Evolutionary conservation across 805 yeast genomes (phyloP), one percentile per base, ranked within the genome.

Genomic region (Starmerella geochares): DNA sequence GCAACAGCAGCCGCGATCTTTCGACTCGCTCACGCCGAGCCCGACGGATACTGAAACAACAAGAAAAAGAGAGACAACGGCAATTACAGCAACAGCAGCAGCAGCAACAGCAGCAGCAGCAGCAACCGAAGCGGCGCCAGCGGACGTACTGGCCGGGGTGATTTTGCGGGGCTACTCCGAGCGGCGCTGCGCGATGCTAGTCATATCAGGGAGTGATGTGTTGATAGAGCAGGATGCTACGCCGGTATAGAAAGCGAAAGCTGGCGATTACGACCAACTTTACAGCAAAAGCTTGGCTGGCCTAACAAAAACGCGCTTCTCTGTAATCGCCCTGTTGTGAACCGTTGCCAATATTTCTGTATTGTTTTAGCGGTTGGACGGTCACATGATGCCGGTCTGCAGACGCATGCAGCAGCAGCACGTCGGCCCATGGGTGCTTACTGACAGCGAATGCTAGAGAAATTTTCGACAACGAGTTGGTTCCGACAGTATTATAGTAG

Each of bases 1-100:
- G 78, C 54, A 74, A 74, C 58, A 68, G 76, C 4, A 65, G 73
- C 53, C 58, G 63, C 8, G 74, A 73, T 47, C 65, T 66, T 16
- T 60, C 64, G 3, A 60, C 67, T 41, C 62, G 75, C 45, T 65
- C 71, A n/a, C 67, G 78, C 40, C 63, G 77, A 36, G 75, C 72
- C 10, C 60, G 72, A 47, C 61, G 65, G 13, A 52, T 61, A n/a
- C 53, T 60, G 25, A 40, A 41, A 23, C 48, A 31, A 33, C 47
- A 42, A 16, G 41, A 45, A 21, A n/a, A 32, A 33, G 46, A 42
- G n/a, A 10, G 37, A 5, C 36, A 23, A 14, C 25, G 33, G 23
- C 44, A 10, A n/a, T 9, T 16, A 3, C 33, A 40, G 24, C 44
- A 27, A 4, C 44, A 25, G 17, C 32, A 27, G 2, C 42, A 20